Base-by-base conservation (phyloP, 1,139 yeast species). In the Casaregolazyma lundiana region DNA sequence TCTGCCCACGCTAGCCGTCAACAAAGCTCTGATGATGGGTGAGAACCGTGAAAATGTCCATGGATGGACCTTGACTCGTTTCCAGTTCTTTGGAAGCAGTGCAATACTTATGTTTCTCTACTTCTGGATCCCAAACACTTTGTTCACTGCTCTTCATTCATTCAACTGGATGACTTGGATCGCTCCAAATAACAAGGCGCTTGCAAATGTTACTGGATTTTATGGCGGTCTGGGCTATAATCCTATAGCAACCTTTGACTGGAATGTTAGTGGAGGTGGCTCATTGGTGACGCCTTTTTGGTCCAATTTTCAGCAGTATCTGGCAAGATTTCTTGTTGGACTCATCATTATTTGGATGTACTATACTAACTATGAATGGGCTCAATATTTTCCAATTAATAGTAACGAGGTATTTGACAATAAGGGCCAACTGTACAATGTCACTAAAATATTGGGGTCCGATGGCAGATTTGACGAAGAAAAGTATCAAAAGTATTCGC, bases 151-250 rank as follows among this genome's bases (percentile, higher is more conserved):
- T 1, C 58, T 79, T 7, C 69, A 76, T 4, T 63, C 66, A 7
- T 80, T 80, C 63, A 78, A 76, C 59, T 80, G 84, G 84, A 73
- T 75, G 60, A 72, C 80, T 3, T 80, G 85, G 86, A 77, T 79
- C 43, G 65, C 71, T 3, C 84, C 84, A 15, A 55, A 71, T 32
- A 79, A 77, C 59, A 68, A 73, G 53, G 72, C 73, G 50, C 62
- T 81, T 40, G 82, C 80, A 2, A 65, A 68, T 9, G 66, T 81
- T 38, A 76, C 81, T 2, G 87, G 87, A 2, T 76, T 46, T 71
- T 59, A 71, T 6, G 46, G 57, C 15, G 84, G 84, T n/a, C 57
- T 78, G 15, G 83, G 83, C 1, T 55, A 77, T 39, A 77, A 78
- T 54, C 84, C 83, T 7, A 56, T 73, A 43, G 60, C 80, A 1